Evolutionary conservation across 192 early-diverging fungal species (phyloP), one percentile per base, ranked within the genome.

Genomic region (Backusella tuberculispora): DNA sequence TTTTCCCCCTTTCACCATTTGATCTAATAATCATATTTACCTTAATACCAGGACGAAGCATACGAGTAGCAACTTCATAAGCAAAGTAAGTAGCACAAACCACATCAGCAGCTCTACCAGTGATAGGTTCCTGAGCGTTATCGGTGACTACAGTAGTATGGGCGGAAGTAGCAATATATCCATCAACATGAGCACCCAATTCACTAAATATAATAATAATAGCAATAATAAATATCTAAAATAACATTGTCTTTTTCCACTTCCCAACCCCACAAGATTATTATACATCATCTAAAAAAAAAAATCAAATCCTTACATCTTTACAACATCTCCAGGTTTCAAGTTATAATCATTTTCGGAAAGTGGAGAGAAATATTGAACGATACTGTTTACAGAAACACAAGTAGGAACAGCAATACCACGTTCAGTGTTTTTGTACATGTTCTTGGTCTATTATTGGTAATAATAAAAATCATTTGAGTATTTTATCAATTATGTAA

Each of bases 101-200:
- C 6, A 74, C 81, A 76, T 83, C 81, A 60, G 81, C 81, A 72
- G 74, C 72, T 46, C 29, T 63, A 29, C 83, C 80, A 41, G 80
- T 85, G 45, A 94, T 80, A 40, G 92, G 88, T 24, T 81, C 74
- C 21, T 85, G 81, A n/a, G 91, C 85, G 63, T 78, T 81, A 47
- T 87, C 77, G 48, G 88, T 93, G 44, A 96, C 78, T 21, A 95
- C 86, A 37, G 87, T 83, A 5, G 95, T 97, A 82, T 96, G 95
- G 1, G 92, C 95, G n/a, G 90, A 85, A 21, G 90, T 89, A 42
- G 91, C 87, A 65, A 93, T 90, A 82, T 94, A 97, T 19, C 97
- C 97, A 85, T 98, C 94, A 76, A 99, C 89, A 81, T 99, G 97
- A 46, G 87, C 94, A 68, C 92, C 93, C 45, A 98, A 83, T 74